phyloP scores from a whole-genome alignment of 2,329 filamentous ascomycete species.

The Diaporthe destruens region DNA sequence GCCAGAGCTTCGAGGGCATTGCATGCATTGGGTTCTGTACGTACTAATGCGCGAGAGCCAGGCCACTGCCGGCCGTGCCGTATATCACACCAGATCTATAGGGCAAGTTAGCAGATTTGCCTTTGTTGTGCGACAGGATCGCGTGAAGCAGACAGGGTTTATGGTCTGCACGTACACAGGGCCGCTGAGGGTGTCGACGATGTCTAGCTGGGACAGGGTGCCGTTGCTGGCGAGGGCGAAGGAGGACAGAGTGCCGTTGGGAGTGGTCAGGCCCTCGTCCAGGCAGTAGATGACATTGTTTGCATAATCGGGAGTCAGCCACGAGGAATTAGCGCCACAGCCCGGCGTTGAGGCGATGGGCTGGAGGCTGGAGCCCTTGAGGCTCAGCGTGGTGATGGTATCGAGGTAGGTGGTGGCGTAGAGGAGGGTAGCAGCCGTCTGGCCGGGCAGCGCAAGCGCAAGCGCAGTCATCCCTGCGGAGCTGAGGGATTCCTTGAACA shows the following conservation, averaged over 20 bases:
- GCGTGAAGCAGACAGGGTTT: background rate
- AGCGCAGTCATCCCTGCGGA: conserved; percentile 43
- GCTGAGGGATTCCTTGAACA: conserved; percentile 42
- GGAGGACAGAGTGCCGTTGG: conserved; percentile 63
- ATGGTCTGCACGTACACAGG: conserved; percentile 51
- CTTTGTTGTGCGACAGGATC: background rate
- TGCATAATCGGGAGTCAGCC: conserved; percentile 68
- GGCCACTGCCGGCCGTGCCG: conserved; percentile 55
- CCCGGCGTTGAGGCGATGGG: conserved; percentile 57
- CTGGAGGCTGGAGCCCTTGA: conserved; percentile 56
- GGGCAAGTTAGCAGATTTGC: background rate
- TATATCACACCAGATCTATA: conserved; percentile 55
- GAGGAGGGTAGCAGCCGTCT: conserved; percentile 55
- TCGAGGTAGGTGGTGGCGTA: conserved; percentile 64
- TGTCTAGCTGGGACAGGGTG: conserved; percentile 54
- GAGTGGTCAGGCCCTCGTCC: conserved; percentile 65
- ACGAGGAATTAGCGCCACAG: conserved; percentile 69
- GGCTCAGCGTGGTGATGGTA: conserved; percentile 61
- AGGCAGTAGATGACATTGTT: conserved; percentile 68
- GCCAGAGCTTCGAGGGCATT: conserved; percentile 8
- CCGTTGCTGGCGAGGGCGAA: conserved; percentile 56
- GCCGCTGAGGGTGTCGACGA: conserved; percentile 52
- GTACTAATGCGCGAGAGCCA: conserved; percentile 62
- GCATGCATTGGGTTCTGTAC: conserved; percentile 44
- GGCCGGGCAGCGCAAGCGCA: conserved; percentile 45